Evolutionary conservation across 2,329 filamentous ascomycete genomes (phyloP).

Genomic region (Lasiodiplodia sp.): DNA sequence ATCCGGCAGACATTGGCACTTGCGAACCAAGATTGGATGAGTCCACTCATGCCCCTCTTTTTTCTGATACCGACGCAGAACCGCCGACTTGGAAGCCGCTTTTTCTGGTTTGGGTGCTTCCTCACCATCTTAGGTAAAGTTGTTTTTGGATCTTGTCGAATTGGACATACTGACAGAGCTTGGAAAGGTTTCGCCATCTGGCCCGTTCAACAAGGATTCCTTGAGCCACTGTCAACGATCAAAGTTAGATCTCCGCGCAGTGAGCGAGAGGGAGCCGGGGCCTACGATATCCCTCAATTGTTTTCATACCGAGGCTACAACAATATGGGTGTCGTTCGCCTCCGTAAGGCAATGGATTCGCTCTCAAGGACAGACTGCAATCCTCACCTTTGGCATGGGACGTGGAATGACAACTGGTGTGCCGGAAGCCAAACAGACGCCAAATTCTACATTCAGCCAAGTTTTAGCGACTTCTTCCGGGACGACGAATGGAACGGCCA

Average conservation of each 20-base stretch:
- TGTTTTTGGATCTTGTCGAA: background rate
- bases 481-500: background rate
- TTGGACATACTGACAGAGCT: background rate
- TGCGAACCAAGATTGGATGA: conserved; percentile 5
- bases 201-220: background rate
- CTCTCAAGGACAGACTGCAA: background rate
- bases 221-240: background rate
- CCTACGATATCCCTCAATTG: background rate
- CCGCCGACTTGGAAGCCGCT: background rate
- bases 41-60: background rate
- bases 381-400: background rate
- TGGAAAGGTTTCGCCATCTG: background rate
- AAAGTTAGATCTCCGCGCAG: background rate
- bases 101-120: background rate
- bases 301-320: no score
- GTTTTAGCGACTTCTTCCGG: background rate
- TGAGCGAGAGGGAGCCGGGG: no score
- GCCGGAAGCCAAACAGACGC: background rate
- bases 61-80: background rate
- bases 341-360: background rate
- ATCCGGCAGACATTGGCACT: background rate
- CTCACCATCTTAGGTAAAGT: background rate
- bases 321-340: background rate
- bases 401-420: background rate
- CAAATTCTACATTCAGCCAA: background rate